Conservation (phyloP, 768 basidiomycete species). For the Trametes punicea region DNA sequence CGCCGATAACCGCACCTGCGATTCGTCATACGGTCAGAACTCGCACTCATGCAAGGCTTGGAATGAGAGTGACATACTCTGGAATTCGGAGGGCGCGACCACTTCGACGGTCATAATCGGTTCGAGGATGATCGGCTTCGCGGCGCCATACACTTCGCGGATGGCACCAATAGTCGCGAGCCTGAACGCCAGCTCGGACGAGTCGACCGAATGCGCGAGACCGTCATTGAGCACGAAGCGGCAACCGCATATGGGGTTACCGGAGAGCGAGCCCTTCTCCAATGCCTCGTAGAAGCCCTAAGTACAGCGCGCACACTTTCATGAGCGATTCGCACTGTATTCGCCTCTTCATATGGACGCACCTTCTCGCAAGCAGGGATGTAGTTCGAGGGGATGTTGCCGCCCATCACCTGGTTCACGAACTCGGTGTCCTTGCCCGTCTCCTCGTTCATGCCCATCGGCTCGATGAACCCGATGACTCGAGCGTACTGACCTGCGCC, state of each 20-base stretch:
- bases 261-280: constrained; percentile 86
- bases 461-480: constrained; percentile 87
- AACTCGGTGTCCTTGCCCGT: constrained; percentile 83
- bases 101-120: constrained; percentile 99
- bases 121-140: constrained; percentile 82
- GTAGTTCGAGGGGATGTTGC: constrained; percentile 84
- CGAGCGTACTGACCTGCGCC: constrained; percentile 97
- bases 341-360: neutral
- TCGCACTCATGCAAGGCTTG: neutral
- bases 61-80: constrained; percentile 47
- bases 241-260: constrained; percentile 82
- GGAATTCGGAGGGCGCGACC: constrained; percentile 94
- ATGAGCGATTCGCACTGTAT: neutral
- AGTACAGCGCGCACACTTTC: neutral
- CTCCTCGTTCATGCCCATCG: constrained; percentile 71
- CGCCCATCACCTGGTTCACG: constrained; percentile 86
- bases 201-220: constrained; percentile 90
- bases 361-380: constrained; percentile 97
- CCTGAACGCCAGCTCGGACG: constrained; percentile 93
- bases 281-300: constrained; percentile 95
- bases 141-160: constrained; percentile 79
- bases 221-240: constrained; percentile 90
- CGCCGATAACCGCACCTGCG: constrained; percentile 84
- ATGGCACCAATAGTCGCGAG: constrained; percentile 89
- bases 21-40: neutral